Evolutionary conservation across 1,284 basidiomycete species (phyloP).

Genomic region (Fistulinella cinereoalba): DNA sequence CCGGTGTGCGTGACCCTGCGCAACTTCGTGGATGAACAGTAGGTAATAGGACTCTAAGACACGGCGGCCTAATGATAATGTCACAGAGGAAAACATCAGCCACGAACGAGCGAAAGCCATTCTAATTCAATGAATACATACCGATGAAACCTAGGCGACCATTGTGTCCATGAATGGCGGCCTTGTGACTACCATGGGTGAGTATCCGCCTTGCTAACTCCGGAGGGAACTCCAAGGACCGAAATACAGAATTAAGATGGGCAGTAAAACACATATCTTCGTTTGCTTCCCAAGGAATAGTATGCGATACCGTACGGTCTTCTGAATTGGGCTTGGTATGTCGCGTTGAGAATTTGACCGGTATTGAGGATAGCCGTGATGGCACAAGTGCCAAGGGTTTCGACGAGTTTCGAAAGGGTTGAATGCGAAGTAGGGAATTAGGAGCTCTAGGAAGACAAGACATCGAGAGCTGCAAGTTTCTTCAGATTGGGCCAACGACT

Average conservation of each 20-base stretch:
- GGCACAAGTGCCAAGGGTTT: constrained; percentile 13
- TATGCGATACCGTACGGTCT: constrained; percentile 1
- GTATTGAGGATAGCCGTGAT: constrained; percentile 9
- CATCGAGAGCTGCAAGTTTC: constrained; percentile 12
- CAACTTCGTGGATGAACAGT: constrained; percentile 62
- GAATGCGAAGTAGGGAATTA: constrained; percentile 7
- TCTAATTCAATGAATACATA: constrained; percentile 30
- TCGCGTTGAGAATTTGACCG: constrained; percentile 16
- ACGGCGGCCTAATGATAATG: constrained; percentile 54
- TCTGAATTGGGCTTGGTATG: neutral
- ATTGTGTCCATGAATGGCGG: constrained; percentile 65
- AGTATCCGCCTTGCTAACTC: constrained; percentile 69
- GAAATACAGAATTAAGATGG: constrained; percentile 62
- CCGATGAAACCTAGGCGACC: constrained; percentile 68
- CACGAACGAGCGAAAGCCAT: neutral
- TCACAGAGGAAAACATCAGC: constrained; percentile 1
- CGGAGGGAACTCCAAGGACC: constrained; percentile 62
- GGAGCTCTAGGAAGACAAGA: constrained; percentile 19
- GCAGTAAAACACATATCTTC: constrained; percentile 37
- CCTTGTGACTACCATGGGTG: constrained; percentile 70
- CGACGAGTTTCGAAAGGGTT: constrained; percentile 6
- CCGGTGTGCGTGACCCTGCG: constrained; percentile 45
- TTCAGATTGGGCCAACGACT: neutral
- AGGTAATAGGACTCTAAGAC: constrained; percentile 70
- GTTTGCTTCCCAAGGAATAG: neutral